Evolutionary conservation across 2,329 filamentous ascomycete genomes (phyloP), one percentile per base, ranked within the genome.

Genomic region (Nigrograna mackinnonii): DNA sequence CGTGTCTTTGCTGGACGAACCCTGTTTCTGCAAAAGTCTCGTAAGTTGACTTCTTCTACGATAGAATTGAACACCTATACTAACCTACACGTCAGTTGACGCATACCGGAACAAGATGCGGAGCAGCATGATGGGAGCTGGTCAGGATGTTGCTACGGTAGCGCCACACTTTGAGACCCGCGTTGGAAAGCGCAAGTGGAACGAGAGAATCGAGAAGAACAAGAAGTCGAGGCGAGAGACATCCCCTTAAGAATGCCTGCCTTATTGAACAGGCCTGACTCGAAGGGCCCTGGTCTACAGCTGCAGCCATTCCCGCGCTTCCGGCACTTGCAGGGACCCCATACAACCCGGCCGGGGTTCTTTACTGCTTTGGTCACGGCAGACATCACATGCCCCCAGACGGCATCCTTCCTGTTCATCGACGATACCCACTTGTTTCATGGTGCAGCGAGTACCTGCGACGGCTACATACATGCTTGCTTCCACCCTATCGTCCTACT

Each of bases 41-140:
- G 91, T 96, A 76, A 84, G 91, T 87, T n/a, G n/a, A n/a, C n/a
- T n/a, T n/a, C n/a, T n/a, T n/a, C n/a, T n/a, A n/a, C n/a, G n/a
- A n/a, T n/a, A n/a, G n/a, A n/a, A n/a, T n/a, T n/a, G n/a, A n/a
- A n/a, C n/a, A n/a, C n/a, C n/a, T n/a, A n/a, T n/a, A 57, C 60
- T 64, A 50, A 67, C 60, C 41, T 59, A 39, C 31, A 33, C 4
- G 22, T 43, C 16, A 95, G 91, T 97, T 69, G 92, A 97, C 68
- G 90, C 88, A 48, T 96, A 96, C 69, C 87, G 92, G 48, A 92
- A 90, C 67, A 96, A 95, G 77, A 94, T 91, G 68, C 84, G 87
- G 51, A 85, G 81, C 54, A 87, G 86, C 41, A 91, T 95, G 73
- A 82, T 95, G 59, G 83, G 81, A 17, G 81, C 84, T 32, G 87